phyloP scores from a whole-genome alignment of 768 basidiomycete genomes.

The Pulveroboletus sp. region DNA sequence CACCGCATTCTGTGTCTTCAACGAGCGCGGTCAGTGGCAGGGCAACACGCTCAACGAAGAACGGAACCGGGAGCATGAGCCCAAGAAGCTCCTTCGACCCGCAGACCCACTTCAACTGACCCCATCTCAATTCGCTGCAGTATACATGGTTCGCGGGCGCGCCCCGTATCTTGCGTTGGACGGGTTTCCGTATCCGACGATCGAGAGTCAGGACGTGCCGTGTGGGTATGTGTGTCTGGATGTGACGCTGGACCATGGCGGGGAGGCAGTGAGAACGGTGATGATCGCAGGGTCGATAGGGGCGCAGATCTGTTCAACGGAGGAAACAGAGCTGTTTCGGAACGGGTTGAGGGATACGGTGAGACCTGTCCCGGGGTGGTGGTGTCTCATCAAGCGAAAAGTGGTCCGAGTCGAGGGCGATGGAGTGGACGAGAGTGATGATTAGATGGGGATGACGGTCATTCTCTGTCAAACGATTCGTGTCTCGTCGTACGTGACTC shows the following conservation, averaged over 20 bases:
- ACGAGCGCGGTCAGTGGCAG: constrained; percentile 30
- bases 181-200: constrained; percentile 27
- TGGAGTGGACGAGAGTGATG: not conserved
- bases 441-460: not conserved
- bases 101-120: constrained; percentile 23
- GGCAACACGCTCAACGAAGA: constrained; percentile 29
- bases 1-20: constrained; percentile 34
- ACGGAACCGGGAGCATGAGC: constrained; percentile 25
- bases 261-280: constrained; percentile 20
- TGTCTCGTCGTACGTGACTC: not conserved
- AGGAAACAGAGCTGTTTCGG: constrained; percentile 26
- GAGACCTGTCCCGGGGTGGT: constrained; percentile 30
- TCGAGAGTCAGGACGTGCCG: constrained; percentile 27
- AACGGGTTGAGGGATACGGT: constrained; percentile 31
- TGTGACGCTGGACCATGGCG: constrained; percentile 28
- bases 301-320: constrained; percentile 27
- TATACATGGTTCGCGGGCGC: constrained; percentile 22
- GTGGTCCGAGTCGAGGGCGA: not conserved
- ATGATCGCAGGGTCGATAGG: constrained; percentile 30
- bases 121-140: constrained; percentile 22
- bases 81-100: constrained; percentile 30
- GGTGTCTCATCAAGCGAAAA: constrained; percentile 22
- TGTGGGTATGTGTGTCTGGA: constrained; percentile 27
- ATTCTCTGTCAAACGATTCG: not conserved
- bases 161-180: constrained; percentile 22